Percentiles rank a stretch among this genome's conserved stretches.
phyloP scores from a whole-genome alignment of 169 alveolate genomes.

The Prorocentrum cordatum region DNA sequence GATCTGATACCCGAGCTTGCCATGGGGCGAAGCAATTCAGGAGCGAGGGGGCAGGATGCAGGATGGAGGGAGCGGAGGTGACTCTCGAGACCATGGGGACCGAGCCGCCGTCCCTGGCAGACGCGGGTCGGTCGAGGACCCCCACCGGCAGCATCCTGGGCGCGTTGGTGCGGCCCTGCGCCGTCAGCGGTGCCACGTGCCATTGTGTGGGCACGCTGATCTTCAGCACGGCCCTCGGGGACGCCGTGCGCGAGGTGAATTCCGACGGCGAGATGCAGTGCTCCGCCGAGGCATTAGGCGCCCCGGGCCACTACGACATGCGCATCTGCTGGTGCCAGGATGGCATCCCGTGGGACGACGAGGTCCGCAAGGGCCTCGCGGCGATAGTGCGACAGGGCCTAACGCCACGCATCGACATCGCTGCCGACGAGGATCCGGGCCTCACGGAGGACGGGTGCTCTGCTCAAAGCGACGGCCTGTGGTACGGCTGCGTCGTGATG shows the following conservation, averaged over 20 bases:
- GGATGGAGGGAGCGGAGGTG: no score
- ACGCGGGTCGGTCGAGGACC: no score
- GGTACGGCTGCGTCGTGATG: conserved; percentile 61
- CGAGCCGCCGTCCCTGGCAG: no score
- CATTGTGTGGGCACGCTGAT: not conserved
- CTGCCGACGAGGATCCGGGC: conserved; percentile 2
- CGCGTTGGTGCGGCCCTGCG: no score
- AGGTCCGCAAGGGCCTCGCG: conserved; percentile 37
- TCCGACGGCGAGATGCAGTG: conserved; percentile 16
- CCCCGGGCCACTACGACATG: conserved; percentile 18
- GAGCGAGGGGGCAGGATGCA: no score
- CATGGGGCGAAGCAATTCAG: no score
- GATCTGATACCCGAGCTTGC: no score
- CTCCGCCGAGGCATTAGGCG: conserved; percentile 10
- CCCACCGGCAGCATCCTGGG: no score
- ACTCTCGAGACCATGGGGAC: no score
- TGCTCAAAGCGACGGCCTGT: conserved; percentile 15
- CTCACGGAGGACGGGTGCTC: not conserved
- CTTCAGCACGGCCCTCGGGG: conserved; percentile 59
- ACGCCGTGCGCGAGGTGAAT: conserved; percentile 47
- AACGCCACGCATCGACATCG: conserved; percentile 49
- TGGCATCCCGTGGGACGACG: conserved; percentile 55
- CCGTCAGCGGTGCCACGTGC: no score
- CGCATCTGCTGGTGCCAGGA: conserved; percentile 67
- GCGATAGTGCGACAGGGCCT: conserved; percentile 66